These are phyloP conservation scores for Fusarium sp. DNA, from an alignment of 2,329 filamentous ascomycete genomes.

Conservation along the genomic window DNA sequence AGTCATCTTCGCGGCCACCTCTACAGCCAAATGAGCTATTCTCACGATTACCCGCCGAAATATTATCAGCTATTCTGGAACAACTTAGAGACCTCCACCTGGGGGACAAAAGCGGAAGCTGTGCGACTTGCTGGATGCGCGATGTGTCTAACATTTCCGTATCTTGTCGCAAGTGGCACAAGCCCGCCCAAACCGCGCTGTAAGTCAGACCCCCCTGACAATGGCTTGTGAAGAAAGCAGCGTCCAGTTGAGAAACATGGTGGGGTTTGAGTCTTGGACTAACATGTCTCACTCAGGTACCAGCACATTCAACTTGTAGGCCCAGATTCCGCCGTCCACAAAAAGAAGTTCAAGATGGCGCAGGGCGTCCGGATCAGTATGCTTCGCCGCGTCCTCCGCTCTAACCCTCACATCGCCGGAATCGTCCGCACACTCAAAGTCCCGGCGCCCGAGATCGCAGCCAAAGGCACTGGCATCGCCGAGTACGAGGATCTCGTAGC, in stretches of 20 bases:
- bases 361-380: constrained; percentile 67
- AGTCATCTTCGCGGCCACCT: constrained; percentile 44
- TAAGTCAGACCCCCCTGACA: constrained; percentile 52
- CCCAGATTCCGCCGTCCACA: constrained; percentile 66
- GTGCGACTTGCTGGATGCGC: constrained; percentile 75
- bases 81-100: constrained; percentile 67
- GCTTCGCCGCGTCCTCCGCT: constrained; percentile 69
- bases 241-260: background rate
- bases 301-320: constrained; percentile 71
- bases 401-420: constrained; percentile 65
- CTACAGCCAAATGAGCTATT: constrained; percentile 65
- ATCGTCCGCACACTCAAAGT: constrained; percentile 71
- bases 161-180: constrained; percentile 65
- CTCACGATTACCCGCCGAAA: constrained; percentile 68
- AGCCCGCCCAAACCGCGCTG: constrained; percentile 64
- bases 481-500: constrained; percentile 71
- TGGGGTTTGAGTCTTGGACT: constrained; percentile 21
- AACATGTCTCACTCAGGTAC: constrained; percentile 58
- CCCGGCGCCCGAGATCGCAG: constrained; percentile 59
- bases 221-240: background rate
- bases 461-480: constrained; percentile 54
- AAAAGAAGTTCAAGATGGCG: constrained; percentile 68
- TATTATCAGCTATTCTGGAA: constrained; percentile 68
- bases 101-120: constrained; percentile 62
- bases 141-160: constrained; percentile 67